These are phyloP conservation scores for Auriscalpium orientale DNA, from an alignment of 768 basidiomycete species.

Conservation along the genomic window DNA sequence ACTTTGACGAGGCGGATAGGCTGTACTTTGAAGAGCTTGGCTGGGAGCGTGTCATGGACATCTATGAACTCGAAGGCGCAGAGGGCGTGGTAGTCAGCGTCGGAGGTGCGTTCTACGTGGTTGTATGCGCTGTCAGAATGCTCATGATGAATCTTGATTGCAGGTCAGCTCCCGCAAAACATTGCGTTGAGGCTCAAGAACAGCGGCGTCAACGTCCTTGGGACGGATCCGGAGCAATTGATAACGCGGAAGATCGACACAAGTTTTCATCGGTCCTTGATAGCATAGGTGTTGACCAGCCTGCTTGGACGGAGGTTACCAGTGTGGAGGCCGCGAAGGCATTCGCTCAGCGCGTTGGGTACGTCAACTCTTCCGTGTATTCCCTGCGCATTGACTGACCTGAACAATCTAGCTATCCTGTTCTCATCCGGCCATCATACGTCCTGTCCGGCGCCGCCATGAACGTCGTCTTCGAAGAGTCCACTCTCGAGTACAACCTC, in stretches of 20 bases:
- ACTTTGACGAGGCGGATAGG: conserved; percentile 98
- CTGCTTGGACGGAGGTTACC: conserved; percentile 90
- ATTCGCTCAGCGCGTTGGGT: conserved; percentile 82
- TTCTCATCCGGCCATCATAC: conserved; percentile 96
- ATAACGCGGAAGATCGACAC: conserved; percentile 96
- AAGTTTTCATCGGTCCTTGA: conserved; percentile 98
- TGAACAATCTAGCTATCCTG: conserved; percentile 66
- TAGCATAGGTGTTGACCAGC: conserved; percentile 92
- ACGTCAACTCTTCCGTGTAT: conserved; percentile 20
- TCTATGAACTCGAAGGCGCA: conserved; percentile 92
- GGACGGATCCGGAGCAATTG: conserved; percentile 95
- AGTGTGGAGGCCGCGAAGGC: conserved; percentile 84
- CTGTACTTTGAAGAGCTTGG: conserved; percentile 98
- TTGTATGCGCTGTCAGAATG: no score
- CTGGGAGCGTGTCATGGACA: conserved; percentile 98
- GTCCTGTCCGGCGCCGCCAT: conserved; percentile 98
- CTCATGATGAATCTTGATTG: not conserved
- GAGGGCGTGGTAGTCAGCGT: conserved; percentile 95
- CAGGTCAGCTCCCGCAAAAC: conserved; percentile 96
- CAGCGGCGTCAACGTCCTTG: conserved; percentile 85
- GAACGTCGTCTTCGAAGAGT: conserved; percentile 96
- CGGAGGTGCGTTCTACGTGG: conserved; percentile 55
- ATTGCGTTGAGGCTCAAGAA: conserved; percentile 94
- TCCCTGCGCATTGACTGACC: conserved; percentile 1
- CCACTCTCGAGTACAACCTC: conserved; percentile 83